A percentile compares a stretch with the other conserved stretches of the same genome.
These are phyloP conservation scores for Saccharomyces hybrid DNA, from an alignment of 1,139 yeast species.

Conservation along the genomic window DNA sequence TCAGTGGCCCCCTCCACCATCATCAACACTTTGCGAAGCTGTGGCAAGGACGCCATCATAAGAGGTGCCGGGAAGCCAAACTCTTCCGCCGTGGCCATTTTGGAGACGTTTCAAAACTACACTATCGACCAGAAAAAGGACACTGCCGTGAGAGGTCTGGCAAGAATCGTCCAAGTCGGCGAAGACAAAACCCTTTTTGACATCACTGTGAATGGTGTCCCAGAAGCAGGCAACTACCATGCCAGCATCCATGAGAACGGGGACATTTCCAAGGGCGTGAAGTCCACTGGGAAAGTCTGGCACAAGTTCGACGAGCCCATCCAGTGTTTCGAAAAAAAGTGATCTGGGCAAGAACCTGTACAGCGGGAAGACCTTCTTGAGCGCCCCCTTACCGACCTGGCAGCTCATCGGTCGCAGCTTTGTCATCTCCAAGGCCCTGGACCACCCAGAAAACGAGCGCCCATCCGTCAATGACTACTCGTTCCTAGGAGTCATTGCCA, in stretches of 20 bases:
- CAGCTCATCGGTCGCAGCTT: constrained; percentile 78
- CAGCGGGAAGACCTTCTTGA: constrained; percentile 57
- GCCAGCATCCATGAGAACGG: constrained; percentile 69
- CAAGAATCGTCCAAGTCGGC: constrained; percentile 69
- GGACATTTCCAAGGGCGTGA: constrained; percentile 66
- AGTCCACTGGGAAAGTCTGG: constrained; percentile 53
- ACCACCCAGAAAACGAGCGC: constrained; percentile 28
- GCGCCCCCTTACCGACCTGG: constrained; percentile 48
- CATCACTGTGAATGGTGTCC: constrained; percentile 65
- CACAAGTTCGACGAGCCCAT: constrained; percentile 40
- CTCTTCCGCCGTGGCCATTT: constrained; percentile 84
- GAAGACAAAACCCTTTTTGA: constrained; percentile 53
- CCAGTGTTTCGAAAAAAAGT: constrained; percentile 28
- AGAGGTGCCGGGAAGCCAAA: constrained; percentile 86
- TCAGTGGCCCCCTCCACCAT: constrained; percentile 25
- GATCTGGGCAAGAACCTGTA: constrained; percentile 25
- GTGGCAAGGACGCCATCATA: constrained; percentile 80
- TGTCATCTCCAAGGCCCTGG: constrained; percentile 45
- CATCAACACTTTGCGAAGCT: constrained; percentile 17
- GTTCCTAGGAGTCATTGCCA: constrained; percentile 83
- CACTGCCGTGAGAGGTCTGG: constrained; percentile 77
- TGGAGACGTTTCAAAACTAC: constrained; percentile 55
- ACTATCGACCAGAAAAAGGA: constrained; percentile 32
- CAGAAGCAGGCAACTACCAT: constrained; percentile 51
- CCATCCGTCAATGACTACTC: constrained; percentile 15